Evolutionary conservation across 2,329 filamentous ascomycete genomes (phyloP).

Genomic region (Penicillium sp.): DNA sequence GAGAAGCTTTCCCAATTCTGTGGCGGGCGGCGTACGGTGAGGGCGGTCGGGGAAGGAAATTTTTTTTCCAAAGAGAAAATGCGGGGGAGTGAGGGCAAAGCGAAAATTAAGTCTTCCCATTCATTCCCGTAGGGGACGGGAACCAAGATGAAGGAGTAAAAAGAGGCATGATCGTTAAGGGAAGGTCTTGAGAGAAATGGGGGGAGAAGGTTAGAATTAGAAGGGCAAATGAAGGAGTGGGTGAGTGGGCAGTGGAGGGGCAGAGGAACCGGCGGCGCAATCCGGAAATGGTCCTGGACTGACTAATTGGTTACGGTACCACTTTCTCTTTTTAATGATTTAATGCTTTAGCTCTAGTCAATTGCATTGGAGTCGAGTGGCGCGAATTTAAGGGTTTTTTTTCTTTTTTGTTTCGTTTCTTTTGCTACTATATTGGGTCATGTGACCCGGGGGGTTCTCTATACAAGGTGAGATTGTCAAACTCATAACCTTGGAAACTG

Average conservation of each 20-base stretch:
- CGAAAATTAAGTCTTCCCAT: constrained; percentile 39
- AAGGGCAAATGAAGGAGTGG: constrained; percentile 25
- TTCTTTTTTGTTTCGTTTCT: not conserved
- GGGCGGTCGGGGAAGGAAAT: constrained; percentile 33
- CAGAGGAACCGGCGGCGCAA: constrained; percentile 30
- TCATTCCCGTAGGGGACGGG: constrained; percentile 49
- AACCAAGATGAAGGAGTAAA: constrained; percentile 33
- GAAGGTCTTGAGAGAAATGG: constrained; percentile 21
- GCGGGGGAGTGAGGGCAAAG: constrained; percentile 15
- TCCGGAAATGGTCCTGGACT: constrained; percentile 16
- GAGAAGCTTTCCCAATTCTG: constrained; percentile 11
- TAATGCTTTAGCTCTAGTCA: not conserved
- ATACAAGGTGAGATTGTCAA: no score
- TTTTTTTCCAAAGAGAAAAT: constrained; percentile 20
- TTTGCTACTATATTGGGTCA: not conserved
- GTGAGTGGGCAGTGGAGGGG: constrained; percentile 27
- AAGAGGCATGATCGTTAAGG: constrained; percentile 39
- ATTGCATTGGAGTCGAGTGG: not conserved
- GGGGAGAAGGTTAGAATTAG: constrained; percentile 19
- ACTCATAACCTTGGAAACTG: no score
- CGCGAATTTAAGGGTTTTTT: not conserved
- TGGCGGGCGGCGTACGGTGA: constrained; percentile 12
- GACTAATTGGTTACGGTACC: constrained; percentile 15
- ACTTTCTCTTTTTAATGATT: not conserved
- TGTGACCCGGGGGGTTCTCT: not conserved